Evolutionary conservation across 352 stramenopile species (phyloP).

Genomic region (Phytopythium kandeliae): DNA sequence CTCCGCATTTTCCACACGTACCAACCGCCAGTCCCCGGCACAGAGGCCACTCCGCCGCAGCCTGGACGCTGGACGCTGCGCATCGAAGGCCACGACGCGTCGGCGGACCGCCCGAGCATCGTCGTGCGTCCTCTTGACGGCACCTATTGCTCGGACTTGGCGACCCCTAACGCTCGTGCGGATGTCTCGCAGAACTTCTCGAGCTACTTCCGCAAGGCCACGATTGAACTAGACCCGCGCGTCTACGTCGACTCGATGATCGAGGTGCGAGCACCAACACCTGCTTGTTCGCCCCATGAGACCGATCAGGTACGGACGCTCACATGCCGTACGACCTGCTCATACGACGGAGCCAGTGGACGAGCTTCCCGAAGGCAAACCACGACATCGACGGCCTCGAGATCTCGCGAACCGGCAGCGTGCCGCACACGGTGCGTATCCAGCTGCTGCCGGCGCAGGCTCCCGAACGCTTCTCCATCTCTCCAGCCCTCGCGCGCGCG

Average conservation of each 20-base stretch:
- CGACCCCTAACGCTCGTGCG: not conserved
- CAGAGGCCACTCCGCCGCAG: conserved; percentile 18
- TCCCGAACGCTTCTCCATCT: conserved; percentile 57
- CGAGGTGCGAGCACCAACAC: conserved; percentile 23
- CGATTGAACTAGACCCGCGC: conserved; percentile 64
- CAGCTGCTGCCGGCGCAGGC: conserved; percentile 54
- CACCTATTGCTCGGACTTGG: not conserved
- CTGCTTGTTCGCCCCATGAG: too few species aligned
- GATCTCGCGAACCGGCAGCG: conserved; percentile 41
- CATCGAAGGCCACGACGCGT: conserved; percentile 44
- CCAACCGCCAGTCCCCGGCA: conserved; percentile 29
- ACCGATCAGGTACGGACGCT: too few species aligned
- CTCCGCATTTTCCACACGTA: conserved; percentile 64
- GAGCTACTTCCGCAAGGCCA: conserved; percentile 70
- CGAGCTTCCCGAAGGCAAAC: conserved; percentile 66
- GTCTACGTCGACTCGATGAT: conserved; percentile 65
- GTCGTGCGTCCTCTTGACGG: conserved; percentile 23
- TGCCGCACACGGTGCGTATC: conserved; percentile 55
- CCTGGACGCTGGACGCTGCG: conserved; percentile 60
- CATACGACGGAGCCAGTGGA: conserved; percentile 63
- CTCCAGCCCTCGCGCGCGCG: conserved; percentile 26
- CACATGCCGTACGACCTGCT: too few species aligned
- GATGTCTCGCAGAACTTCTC: conserved; percentile 52
- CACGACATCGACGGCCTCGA: conserved; percentile 58
- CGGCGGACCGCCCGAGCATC: conserved; percentile 16